Conservation (phyloP, 441 rosid genomes). For the Arabidopsis hybrid region DNA sequence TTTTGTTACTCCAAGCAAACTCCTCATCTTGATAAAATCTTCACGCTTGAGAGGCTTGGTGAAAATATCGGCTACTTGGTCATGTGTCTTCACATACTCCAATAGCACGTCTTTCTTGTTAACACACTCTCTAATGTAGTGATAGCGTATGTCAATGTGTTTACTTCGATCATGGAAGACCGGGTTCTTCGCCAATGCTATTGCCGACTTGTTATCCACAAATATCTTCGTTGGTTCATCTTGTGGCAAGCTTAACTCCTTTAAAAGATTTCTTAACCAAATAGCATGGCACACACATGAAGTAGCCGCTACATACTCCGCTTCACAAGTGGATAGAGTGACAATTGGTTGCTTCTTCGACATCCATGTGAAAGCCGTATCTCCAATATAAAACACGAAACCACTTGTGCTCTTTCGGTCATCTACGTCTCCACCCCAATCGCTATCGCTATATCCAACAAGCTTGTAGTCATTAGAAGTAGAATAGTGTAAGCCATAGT, state of each 20-base stretch:
- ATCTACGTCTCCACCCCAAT: background rate
- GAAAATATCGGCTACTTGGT: background rate
- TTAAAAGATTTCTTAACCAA: background rate
- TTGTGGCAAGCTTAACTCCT: conserved; percentile 4
- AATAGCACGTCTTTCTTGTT: background rate
- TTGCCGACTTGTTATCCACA: background rate
- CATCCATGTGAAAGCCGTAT: background rate
- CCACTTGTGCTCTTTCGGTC: background rate
- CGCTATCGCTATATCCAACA: background rate
- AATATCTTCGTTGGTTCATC: background rate
- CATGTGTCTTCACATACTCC: background rate
- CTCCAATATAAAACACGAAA: background rate
- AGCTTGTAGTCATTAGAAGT: no score
- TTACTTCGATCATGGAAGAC: background rate
- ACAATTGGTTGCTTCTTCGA: background rate
- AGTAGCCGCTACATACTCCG: background rate
- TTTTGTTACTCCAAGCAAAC: no score
- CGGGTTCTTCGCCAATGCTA: background rate
- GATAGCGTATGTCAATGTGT: no score
- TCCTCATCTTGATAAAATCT: no score
- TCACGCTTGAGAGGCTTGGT: no score
- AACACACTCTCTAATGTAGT: background rate
- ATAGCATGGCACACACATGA: no score
- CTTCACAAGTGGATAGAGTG: background rate
- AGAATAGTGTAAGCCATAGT: no score